Conservation (phyloP, 306 rosid genomes). For the Ziziphus jujuba region DNA sequence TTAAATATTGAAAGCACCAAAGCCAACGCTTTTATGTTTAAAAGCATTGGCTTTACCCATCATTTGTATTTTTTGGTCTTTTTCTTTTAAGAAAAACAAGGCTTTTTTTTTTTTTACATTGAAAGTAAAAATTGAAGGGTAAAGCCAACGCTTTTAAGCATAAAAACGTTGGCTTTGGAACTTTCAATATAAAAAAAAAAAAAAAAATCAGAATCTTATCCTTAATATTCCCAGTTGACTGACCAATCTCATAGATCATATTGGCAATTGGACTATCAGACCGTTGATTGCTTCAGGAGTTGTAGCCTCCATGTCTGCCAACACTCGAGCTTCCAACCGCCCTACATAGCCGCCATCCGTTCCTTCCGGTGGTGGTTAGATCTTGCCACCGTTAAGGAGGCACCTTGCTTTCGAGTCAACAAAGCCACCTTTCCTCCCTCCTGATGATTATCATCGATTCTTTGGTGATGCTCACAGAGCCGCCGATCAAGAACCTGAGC, state of each 20-base stretch:
- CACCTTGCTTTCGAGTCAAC: slow-evolving; percentile 69
- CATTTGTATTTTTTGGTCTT: no score
- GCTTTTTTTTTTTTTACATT: no score
- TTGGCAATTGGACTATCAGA: slow-evolving; percentile 10
- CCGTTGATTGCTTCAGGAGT: neutral
- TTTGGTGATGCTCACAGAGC: slow-evolving; percentile 35
- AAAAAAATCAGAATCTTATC: no score
- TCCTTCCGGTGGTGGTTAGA: slow-evolving; percentile 27
- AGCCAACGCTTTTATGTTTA: no score
- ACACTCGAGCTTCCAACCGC: slow-evolving; percentile 59
- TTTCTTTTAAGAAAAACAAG: no score
- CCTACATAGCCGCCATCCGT: slow-evolving; percentile 37
- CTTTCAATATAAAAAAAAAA: no score
- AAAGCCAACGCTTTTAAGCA: no score
- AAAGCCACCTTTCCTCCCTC: slow-evolving; percentile 70
- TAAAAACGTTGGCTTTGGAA: no score
- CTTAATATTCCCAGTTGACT: no score
- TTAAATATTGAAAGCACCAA: no score
- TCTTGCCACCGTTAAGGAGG: slow-evolving; percentile 70
- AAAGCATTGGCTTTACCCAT: no score
- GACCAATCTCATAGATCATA: neutral
- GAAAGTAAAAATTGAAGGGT: no score
- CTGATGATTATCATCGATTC: slow-evolving; percentile 73
- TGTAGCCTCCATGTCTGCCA: slow-evolving; percentile 56
- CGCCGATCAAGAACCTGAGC: slow-evolving; percentile 63